These are phyloP conservation scores for Lecanicillium sp. DNA, from an alignment of 2,329 filamentous ascomycete genomes.

Conservation along the genomic window DNA sequence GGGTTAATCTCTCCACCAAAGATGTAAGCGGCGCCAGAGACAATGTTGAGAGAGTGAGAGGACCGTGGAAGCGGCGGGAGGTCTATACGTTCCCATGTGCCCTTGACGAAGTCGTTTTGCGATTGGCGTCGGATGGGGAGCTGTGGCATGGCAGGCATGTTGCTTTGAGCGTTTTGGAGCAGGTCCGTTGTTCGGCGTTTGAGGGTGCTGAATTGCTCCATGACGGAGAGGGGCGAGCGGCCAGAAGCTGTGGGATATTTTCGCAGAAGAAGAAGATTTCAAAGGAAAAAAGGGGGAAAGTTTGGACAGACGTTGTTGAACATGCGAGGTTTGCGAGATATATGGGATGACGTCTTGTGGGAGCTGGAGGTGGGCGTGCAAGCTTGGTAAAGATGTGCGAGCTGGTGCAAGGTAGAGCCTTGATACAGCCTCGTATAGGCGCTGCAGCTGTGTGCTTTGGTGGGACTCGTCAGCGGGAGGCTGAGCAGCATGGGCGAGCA, in stretches of 20 bases:
- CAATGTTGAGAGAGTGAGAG: constrained; percentile 61
- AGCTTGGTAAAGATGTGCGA: no score
- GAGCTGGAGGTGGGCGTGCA: no score
- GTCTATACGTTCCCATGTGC: constrained; percentile 52
- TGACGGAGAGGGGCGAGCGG: constrained; percentile 15
- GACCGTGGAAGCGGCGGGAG: constrained; percentile 56
- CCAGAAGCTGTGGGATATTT: background rate
- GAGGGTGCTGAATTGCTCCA: constrained; percentile 46
- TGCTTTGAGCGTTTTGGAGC: constrained; percentile 40
- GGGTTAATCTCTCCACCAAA: constrained; percentile 69
- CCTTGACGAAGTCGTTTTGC: constrained; percentile 24
- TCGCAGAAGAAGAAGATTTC: background rate
- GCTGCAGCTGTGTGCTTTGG: no score
- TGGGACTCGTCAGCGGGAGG: no score
- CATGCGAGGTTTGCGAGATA: background rate
- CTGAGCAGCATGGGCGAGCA: no score
- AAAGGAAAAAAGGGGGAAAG: background rate
- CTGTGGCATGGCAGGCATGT: constrained; percentile 25
- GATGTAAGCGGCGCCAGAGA: constrained; percentile 50
- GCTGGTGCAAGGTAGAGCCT: no score
- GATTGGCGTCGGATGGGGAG: background rate
- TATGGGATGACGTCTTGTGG: background rate
- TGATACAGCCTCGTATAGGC: no score
- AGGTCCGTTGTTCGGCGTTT: constrained; percentile 48
- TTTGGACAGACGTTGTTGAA: background rate